Percentiles rank a stretch among this genome's conserved stretches.
phyloP scores from a whole-genome alignment of 2,329 filamentous ascomycete genomes.

The Pestalotiopsis sp. region DNA sequence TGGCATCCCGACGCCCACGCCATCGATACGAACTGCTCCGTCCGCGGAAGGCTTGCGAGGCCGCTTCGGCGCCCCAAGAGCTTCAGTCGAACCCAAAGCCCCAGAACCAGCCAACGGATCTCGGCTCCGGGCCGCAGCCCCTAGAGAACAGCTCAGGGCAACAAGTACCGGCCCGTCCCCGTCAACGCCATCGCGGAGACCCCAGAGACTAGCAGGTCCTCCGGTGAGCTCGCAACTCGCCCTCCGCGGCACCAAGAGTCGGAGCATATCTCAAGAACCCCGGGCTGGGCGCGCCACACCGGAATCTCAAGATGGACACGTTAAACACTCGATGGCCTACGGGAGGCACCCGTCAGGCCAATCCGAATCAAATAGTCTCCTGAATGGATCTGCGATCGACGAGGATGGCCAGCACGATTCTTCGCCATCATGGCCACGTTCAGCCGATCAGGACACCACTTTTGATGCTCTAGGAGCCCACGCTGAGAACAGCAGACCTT shows the following conservation, averaged over 20 bases:
- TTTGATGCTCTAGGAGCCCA: slow-evolving; percentile 22
- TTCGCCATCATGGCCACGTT: slow-evolving; percentile 22
- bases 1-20: slow-evolving; percentile 17
- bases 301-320: slow-evolving; percentile 17
- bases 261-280: slow-evolving; percentile 21
- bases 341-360: slow-evolving; percentile 25
- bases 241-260: slow-evolving; percentile 19
- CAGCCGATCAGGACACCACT: slow-evolving; percentile 21
- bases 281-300: slow-evolving; percentile 10
- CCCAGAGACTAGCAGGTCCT: slow-evolving; percentile 20
- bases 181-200: slow-evolving; percentile 21
- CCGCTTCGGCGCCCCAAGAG: slow-evolving; percentile 17
- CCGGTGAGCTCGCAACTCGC: slow-evolving; percentile 23
- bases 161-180: slow-evolving; percentile 17
- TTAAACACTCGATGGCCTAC: slow-evolving; percentile 22
- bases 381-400: slow-evolving; percentile 13
- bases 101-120: slow-evolving; percentile 15
- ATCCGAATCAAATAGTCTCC: slow-evolving; percentile 16
- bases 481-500: slow-evolving; percentile 34
- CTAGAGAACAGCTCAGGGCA: slow-evolving; percentile 25
- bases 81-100: slow-evolving; percentile 15
- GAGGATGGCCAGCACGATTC: slow-evolving; percentile 18
- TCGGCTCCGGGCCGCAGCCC: slow-evolving; percentile 25
- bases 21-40: slow-evolving; percentile 17
- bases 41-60: slow-evolving; percentile 15